Conservation (phyloP, 768 basidiomycete species). For the Cyclocybe cylindracea region DNA sequence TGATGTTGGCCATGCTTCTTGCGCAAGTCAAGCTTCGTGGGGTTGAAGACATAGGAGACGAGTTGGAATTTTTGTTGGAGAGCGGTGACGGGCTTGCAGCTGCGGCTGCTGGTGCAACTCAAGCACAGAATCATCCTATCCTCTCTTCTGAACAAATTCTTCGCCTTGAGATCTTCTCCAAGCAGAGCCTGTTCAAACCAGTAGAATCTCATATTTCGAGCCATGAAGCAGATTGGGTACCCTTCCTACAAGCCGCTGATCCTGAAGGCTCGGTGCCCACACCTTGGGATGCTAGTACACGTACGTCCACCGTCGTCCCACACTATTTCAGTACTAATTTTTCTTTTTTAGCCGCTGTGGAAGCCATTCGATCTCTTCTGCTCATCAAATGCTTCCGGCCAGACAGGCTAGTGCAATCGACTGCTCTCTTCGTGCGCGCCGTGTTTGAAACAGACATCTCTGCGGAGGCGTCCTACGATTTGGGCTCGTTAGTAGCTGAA, state of each 20-base stretch:
- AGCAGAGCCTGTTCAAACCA: slow-evolving; percentile 75
- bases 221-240: slow-evolving; percentile 66
- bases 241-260: slow-evolving; percentile 64
- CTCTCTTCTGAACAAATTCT: slow-evolving; percentile 68
- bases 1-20: slow-evolving; percentile 88
- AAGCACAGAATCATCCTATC: slow-evolving; percentile 42
- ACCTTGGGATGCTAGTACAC: slow-evolving; percentile 76
- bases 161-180: slow-evolving; percentile 71
- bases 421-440: slow-evolving; percentile 68
- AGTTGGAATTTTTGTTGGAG: slow-evolving; percentile 91
- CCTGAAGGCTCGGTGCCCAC: slow-evolving; percentile 75
- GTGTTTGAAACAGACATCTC: slow-evolving; percentile 86
- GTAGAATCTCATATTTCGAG: slow-evolving; percentile 64
- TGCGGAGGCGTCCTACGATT: slow-evolving; percentile 70
- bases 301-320: slow-evolving; percentile 48
- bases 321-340: slow-evolving; percentile 10
- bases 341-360: slow-evolving; percentile 55
- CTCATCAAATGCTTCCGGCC: slow-evolving; percentile 91
- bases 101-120: slow-evolving; percentile 29
- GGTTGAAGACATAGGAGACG: slow-evolving; percentile 77
- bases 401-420: slow-evolving; percentile 86
- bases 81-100: slow-evolving; percentile 67
- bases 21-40: slow-evolving; percentile 87
- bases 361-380: slow-evolving; percentile 74
- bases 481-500: slow-evolving; percentile 73